Conservation (phyloP, 495 filamentous ascomycete genomes). For the Neurospora pannonica region DNA sequence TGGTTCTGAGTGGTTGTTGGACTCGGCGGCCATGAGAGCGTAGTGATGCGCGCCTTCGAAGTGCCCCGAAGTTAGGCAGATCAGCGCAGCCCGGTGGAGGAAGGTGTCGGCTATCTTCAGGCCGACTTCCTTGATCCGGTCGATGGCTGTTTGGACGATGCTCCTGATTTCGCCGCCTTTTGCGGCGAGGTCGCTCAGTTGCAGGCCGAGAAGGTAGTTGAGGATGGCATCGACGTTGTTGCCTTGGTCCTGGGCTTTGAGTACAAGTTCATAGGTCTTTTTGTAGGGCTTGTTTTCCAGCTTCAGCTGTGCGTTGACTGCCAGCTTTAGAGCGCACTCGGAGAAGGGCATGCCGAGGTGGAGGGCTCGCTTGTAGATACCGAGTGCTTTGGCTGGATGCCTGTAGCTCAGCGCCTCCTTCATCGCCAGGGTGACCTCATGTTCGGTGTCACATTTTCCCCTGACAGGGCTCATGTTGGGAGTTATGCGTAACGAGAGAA, state of each 20-base stretch:
- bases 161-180: background rate
- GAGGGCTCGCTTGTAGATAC: constrained; percentile 27
- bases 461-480: constrained; percentile 10
- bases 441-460: constrained; percentile 14
- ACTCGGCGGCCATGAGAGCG: constrained; percentile 24
- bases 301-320: constrained; percentile 29
- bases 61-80: constrained; percentile 20
- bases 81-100: constrained; percentile 29
- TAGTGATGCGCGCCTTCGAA: constrained; percentile 23
- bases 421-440: constrained; percentile 29
- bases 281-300: constrained; percentile 4
- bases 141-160: constrained; percentile 6
- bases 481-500: constrained; percentile 11
- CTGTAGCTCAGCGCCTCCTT: constrained; percentile 18
- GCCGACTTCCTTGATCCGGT: constrained; percentile 1
- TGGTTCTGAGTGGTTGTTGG: constrained; percentile 7
- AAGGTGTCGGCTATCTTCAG: constrained; percentile 19
- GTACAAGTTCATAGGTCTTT: constrained; percentile 24
- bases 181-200: constrained; percentile 9
- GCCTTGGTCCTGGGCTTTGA: constrained; percentile 20
- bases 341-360: constrained; percentile 22
- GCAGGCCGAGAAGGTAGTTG: constrained; percentile 18
- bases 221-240: constrained; percentile 24
- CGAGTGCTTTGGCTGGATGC: constrained; percentile 15
- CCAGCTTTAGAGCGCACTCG: constrained; percentile 25